These are phyloP conservation scores for Nitzschia inconspicua DNA, from an alignment of 108 stramenopile species.

Conservation along the genomic window DNA sequence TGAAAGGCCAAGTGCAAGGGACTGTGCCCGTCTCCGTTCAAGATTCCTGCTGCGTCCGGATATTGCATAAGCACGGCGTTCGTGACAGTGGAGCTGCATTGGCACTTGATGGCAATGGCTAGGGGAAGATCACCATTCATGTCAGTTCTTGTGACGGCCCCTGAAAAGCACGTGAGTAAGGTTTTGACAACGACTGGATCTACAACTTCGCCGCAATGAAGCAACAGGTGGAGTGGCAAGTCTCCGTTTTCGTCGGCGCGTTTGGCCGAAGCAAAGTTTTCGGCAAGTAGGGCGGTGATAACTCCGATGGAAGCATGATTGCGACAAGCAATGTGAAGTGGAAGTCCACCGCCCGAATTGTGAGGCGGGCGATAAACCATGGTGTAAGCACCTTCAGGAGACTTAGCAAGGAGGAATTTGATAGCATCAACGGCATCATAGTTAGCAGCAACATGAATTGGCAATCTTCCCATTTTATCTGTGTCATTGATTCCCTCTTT, in stretches of 20 bases:
- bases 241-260: conserved; percentile 84
- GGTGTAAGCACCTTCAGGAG: conserved; percentile 78
- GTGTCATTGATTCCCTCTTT: conserved; percentile 84
- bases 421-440: conserved; percentile 84
- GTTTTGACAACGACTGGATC: conserved; percentile 89
- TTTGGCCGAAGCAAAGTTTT: conserved; percentile 83
- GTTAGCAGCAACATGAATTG: conserved; percentile 84
- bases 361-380: conserved; percentile 69
- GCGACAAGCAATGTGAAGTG: conserved; percentile 83
- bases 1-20: conserved; percentile 73
- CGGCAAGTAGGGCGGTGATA: conserved; percentile 73
- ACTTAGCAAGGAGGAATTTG: conserved; percentile 75
- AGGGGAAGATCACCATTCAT: conserved; percentile 83
- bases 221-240: conserved; percentile 78
- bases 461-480: conserved; percentile 74
- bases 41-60: conserved; percentile 66
- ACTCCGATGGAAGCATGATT: conserved; percentile 84
- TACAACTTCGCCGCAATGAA: conserved; percentile 80
- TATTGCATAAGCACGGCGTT: conserved; percentile 74
- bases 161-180: conserved; percentile 75
- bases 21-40: conserved; percentile 81
- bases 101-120: conserved; percentile 73
- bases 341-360: conserved; percentile 74
- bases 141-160: conserved; percentile 74
- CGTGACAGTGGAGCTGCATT: conserved; percentile 70